These are phyloP conservation scores for Metarhizium rileyi DNA, from an alignment of 2,329 filamentous ascomycete species.

Conservation along the genomic window DNA sequence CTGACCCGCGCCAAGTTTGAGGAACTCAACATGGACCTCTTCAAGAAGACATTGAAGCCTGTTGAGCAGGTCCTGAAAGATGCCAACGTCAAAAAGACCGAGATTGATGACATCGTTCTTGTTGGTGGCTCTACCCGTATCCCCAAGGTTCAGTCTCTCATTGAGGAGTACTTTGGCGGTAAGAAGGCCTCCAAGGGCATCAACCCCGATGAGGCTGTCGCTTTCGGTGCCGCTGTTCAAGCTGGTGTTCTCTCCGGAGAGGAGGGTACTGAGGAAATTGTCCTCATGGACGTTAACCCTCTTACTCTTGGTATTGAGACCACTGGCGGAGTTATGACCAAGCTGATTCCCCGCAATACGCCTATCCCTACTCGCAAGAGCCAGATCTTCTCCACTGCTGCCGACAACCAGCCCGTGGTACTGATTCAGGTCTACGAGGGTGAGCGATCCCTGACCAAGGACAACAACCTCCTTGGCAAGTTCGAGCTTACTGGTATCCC, in stretches of 20 bases:
- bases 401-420: slow-evolving; percentile 93
- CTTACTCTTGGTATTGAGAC: slow-evolving; percentile 96
- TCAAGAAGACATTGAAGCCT: slow-evolving; percentile 98
- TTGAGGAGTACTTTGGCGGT: slow-evolving; percentile 89
- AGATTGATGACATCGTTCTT: slow-evolving; percentile 93
- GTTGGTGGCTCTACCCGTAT: slow-evolving; percentile 99
- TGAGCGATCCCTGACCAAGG: slow-evolving; percentile 87
- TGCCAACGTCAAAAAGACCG: slow-evolving; percentile 90
- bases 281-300: slow-evolving; percentile 97
- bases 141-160: slow-evolving; percentile 88
- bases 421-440: slow-evolving; percentile 94
- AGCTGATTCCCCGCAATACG: slow-evolving; percentile 90
- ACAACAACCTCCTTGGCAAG: slow-evolving; percentile 96
- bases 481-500: slow-evolving; percentile 97
- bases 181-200: slow-evolving; percentile 99
- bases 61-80: slow-evolving; percentile 98
- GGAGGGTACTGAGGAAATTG: slow-evolving; percentile 66
- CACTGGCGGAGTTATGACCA: slow-evolving; percentile 95
- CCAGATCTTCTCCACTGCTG: slow-evolving; percentile 94
- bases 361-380: slow-evolving; percentile 93
- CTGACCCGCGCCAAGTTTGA: slow-evolving; percentile 98
- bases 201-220: slow-evolving; percentile 98
- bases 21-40: slow-evolving; percentile 96
- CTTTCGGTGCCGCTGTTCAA: slow-evolving; percentile 94
- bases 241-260: slow-evolving; percentile 91